These are phyloP conservation scores for Trichoderma polysporum DNA, from an alignment of 2,329 filamentous ascomycete genomes.

Conservation along the genomic window DNA sequence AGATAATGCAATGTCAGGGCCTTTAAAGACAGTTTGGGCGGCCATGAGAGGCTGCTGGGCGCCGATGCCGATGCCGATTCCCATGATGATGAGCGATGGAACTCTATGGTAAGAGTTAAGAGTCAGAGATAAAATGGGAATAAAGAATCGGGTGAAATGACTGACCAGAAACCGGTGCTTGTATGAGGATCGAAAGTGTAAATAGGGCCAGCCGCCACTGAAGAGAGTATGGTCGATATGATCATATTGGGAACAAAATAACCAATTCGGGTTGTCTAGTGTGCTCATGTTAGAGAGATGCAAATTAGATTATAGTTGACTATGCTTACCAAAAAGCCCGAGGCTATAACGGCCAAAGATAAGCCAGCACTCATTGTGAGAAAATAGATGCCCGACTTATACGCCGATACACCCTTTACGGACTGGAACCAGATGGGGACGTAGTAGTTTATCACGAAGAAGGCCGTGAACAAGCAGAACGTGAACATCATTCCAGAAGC, in stretches of 20 bases:
- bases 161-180: background rate
- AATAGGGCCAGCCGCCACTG: conserved; percentile 40
- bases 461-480: conserved; percentile 36
- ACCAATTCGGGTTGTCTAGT: conserved; percentile 29
- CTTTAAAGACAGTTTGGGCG: conserved; percentile 19
- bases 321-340: background rate
- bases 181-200: conserved; percentile 40
- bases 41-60: conserved; percentile 34
- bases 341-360: conserved; percentile 26
- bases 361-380: conserved; percentile 23
- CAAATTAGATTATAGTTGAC: background rate
- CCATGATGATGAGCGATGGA: conserved; percentile 32
- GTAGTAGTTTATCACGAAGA: conserved; percentile 31
- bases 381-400: conserved; percentile 27
- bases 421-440: conserved; percentile 43
- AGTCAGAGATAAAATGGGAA: background rate
- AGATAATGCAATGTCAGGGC: conserved; percentile 18
- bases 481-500: conserved; percentile 30
- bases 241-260: conserved; percentile 44
- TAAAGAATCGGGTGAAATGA: rapidly evolving
- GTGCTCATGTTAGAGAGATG: background rate
- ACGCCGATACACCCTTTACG: conserved; percentile 38
- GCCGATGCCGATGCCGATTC: conserved; percentile 42
- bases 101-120: background rate
- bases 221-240: conserved; percentile 30